Evolutionary conservation across 225 moss, liverwort and hornwort genomes (phyloP).

Genomic region (Pseudisothecium myosuroides): DNA sequence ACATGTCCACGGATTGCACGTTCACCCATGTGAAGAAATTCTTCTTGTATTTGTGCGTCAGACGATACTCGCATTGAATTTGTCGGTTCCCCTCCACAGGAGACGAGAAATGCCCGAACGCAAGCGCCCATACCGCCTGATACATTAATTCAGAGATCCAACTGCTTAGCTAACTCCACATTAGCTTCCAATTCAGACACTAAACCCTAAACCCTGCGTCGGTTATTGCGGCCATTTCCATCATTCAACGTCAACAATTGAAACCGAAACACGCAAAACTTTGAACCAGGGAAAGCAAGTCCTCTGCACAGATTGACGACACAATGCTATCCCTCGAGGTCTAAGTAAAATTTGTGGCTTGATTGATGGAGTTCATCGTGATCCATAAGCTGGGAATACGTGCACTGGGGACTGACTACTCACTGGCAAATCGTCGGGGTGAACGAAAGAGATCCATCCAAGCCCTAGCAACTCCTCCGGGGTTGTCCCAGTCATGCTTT

Average conservation of each 20-base stretch:
- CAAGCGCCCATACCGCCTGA: constrained; percentile 46
- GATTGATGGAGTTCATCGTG: not conserved
- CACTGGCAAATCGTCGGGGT: constrained; percentile 48
- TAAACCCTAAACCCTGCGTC: constrained; percentile 1
- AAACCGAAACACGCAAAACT: not conserved
- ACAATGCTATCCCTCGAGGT: not conserved
- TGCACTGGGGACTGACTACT: not conserved
- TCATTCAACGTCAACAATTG: not conserved
- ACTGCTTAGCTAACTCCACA: not conserved
- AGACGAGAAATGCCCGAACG: constrained; percentile 30
- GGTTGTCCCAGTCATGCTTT: constrained; percentile 36
- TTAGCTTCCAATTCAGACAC: not conserved
- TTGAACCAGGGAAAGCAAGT: not conserved
- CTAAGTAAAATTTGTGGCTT: not conserved
- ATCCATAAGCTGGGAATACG: not conserved
- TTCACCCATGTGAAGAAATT: constrained; percentile 41
- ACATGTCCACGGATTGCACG: constrained; percentile 46
- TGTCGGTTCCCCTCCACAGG: constrained; percentile 7
- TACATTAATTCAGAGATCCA: not conserved
- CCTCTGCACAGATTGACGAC: not conserved
- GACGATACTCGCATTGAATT: constrained; percentile 40
- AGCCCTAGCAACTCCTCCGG: constrained; percentile 40
- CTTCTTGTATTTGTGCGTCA: constrained; percentile 32
- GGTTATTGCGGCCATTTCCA: not conserved
- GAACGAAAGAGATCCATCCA: constrained; percentile 55